Conservation (phyloP, 306 rosid species). For the Acacia acuminata region DNA sequence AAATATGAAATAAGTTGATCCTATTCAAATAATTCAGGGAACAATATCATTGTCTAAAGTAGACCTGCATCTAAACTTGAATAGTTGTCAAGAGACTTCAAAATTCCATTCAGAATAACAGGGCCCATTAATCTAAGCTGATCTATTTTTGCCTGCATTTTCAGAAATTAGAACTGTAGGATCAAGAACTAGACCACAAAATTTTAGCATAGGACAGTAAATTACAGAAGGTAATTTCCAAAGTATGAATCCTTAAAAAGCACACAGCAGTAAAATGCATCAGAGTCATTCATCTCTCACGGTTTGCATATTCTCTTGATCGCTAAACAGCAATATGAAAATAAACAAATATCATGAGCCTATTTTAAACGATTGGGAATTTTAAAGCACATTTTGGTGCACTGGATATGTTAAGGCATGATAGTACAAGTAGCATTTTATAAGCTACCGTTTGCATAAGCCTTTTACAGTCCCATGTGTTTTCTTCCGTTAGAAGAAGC, state of each 20-base stretch:
- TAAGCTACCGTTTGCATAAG: not conserved
- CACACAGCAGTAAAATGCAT: not conserved
- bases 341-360: not conserved
- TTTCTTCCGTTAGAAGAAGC: not conserved
- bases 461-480: not conserved
- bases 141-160: constrained; percentile 74
- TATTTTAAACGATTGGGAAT: not conserved
- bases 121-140: constrained; percentile 96
- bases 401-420: not conserved
- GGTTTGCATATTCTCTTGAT: not conserved
- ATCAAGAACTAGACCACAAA: constrained; percentile 4
- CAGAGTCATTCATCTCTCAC: not conserved
- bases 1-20: constrained; percentile 20
- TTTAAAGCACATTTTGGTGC: not conserved
- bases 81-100: constrained; percentile 88
- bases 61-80: constrained; percentile 77
- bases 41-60: constrained; percentile 15
- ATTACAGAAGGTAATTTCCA: constrained; percentile 5
- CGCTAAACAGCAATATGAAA: not conserved
- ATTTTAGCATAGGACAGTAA: not conserved
- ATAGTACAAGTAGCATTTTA: not conserved
- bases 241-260: not conserved
- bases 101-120: constrained; percentile 81
- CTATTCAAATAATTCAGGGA: constrained; percentile 26
- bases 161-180: constrained; percentile 29